Conservation (phyloP, 2,329 filamentous ascomycete genomes). For the Stagonosporopsis chrysanthemi region DNA sequence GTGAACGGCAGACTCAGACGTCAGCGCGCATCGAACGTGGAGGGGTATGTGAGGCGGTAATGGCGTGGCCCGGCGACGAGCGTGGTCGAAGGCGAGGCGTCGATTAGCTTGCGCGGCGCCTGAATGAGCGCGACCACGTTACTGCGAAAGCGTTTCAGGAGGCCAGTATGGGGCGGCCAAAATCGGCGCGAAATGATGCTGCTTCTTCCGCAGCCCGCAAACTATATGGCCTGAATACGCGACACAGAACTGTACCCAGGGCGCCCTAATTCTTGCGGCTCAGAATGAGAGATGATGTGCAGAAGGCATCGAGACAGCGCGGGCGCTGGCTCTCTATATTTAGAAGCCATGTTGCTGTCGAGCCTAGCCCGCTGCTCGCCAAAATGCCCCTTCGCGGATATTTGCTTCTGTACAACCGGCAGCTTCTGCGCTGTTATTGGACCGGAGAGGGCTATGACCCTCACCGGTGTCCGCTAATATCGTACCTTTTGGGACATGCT, state of each 20-base stretch:
- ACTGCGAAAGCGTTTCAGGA: conserved; percentile 38
- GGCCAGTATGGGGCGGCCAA: conserved; percentile 29
- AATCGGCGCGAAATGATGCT: conserved; percentile 29
- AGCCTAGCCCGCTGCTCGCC: conserved; percentile 34
- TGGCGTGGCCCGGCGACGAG: conserved; percentile 31
- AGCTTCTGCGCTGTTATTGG: background rate
- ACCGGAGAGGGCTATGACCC: background rate
- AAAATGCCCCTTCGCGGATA: conserved; percentile 24
- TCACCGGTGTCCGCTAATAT: conserved; percentile 15
- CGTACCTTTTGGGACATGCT: background rate
- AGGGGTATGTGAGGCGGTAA: conserved; percentile 17
- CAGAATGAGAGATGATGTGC: conserved; percentile 36
- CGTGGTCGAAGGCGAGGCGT: conserved; percentile 34
- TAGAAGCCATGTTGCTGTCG: conserved; percentile 34
- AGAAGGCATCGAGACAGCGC: conserved; percentile 35
- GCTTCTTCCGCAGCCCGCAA: conserved; percentile 26
- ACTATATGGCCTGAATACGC: conserved; percentile 39
- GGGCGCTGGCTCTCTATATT: conserved; percentile 34
- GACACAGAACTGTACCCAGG: conserved; percentile 26
- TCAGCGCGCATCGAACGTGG: conserved; percentile 40
- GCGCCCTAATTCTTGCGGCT: conserved; percentile 34
- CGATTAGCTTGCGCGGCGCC: conserved; percentile 36
- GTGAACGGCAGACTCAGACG: conserved; percentile 31
- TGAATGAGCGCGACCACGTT: conserved; percentile 26
- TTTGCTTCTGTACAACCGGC: conserved; percentile 10